A percentile compares a stretch with the other conserved stretches of the same genome.
phyloP scores from a whole-genome alignment of 495 filamentous ascomycete species.

The Penicillium samsonianum region DNA sequence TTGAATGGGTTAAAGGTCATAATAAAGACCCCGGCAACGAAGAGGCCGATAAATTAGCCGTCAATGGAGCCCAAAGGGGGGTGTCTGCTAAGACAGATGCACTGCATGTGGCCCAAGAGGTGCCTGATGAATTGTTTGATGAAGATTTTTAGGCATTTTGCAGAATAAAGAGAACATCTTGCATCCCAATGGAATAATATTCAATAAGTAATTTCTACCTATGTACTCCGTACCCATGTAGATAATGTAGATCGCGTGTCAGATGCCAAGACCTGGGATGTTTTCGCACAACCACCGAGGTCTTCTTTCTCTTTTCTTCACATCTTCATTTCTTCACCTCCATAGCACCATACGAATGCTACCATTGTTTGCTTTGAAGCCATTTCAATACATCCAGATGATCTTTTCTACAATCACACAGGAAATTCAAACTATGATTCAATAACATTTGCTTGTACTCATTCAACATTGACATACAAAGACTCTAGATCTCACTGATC shows the following conservation, averaged over 20 bases:
- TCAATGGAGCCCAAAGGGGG: slow-evolving; percentile 53
- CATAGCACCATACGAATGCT: not conserved
- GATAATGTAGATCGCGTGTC: no score
- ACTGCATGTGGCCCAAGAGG: slow-evolving; percentile 24
- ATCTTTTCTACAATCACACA: slow-evolving; percentile 15
- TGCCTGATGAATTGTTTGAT: slow-evolving; percentile 38
- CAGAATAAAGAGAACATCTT: not conserved
- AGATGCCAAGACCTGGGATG: slow-evolving; percentile 1
- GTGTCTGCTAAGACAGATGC: slow-evolving; percentile 35
- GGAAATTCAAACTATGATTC: slow-evolving; percentile 38
- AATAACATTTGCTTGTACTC: slow-evolving; percentile 43
- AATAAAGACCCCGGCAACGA: slow-evolving; percentile 66
- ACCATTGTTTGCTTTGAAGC: not conserved
- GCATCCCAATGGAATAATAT: not conserved
- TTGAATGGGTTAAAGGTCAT: slow-evolving; percentile 90
- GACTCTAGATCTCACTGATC: slow-evolving; percentile 2
- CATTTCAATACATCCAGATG: slow-evolving; percentile 24
- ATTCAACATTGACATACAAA: not conserved
- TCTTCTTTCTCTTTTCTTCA: not conserved
- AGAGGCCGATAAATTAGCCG: slow-evolving; percentile 79
- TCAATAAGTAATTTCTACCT: not conserved
- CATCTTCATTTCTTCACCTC: not conserved
- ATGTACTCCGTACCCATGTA: no score
- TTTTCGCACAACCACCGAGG: not conserved
- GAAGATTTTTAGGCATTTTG: slow-evolving; percentile 30